Evolutionary conservation across 345 rosid genomes (phyloP), one percentile per base, ranked within the genome.

Genomic region (Eucalyptus pauciflora): DNA sequence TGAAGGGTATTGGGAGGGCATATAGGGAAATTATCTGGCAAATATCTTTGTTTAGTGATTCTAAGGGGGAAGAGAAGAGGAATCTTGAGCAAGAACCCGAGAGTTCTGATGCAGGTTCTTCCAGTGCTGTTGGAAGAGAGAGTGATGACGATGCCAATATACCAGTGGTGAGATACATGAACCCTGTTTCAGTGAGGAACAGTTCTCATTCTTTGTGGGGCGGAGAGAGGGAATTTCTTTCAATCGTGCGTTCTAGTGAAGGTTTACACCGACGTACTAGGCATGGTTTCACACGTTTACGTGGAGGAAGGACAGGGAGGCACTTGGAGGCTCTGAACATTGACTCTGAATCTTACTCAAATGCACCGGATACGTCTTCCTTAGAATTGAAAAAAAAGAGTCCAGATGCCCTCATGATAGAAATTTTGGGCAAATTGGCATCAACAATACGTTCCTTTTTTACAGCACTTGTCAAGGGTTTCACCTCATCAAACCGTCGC

Each of bases 21-120:
- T 97, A 97, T 92, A 91, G 91, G 93, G 97, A 96, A 91, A 92
- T 94, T 50, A 92, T 95, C 79, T 97, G 99, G 99, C 99, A 97
- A 91, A 92, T 96, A 90, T 95, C 99, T 86, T 88, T 93, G 91
- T 94, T 93, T 88, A 93, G 93, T 89, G 98, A 95, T 90, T 92
- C 96, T 89, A 94, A 95, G 95, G 94, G 93, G 88, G 98, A 94
- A 89, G 98, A 94, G 87, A 96, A 93, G 92, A 92, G 88, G 69
- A 90, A 86, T 93, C 88, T 91, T 89, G 98, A 93, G 50, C 95
- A 87, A 88, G 98, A 94, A 91, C 87, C 90, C 80, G 97, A 95
- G 93, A 92, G 88, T 92, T 91, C 93, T 85, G 96, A 94, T 87
- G 90, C 92, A 62, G 94, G 94, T 79, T 90, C 95, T 83, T 95